A percentile compares a stretch with the other conserved stretches of the same genome.
Conservation (phyloP, 192 early-diverging fungal genomes). For the Mortierella alpina region DNA sequence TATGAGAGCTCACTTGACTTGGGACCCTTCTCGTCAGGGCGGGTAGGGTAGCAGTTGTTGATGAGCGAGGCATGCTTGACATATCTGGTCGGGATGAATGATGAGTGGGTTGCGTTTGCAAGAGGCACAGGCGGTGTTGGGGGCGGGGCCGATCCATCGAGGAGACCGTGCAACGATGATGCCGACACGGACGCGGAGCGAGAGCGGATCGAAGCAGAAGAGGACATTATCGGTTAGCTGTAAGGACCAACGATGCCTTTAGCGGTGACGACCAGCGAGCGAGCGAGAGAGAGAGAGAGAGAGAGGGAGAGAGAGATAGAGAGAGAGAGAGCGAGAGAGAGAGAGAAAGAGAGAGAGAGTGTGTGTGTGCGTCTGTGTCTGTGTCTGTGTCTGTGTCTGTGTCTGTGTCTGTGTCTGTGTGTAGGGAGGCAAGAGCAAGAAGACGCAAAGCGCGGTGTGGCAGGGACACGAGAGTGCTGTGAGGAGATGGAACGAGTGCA, state of each 20-base stretch:
- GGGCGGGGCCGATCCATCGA: not conserved
- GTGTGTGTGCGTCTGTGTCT: not conserved
- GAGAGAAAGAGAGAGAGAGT: not conserved
- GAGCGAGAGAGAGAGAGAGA: not conserved
- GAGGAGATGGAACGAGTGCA: not conserved
- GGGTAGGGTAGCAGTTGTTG: slow-evolving; percentile 77
- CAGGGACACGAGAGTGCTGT: not conserved
- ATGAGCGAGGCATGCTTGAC: slow-evolving; percentile 82
- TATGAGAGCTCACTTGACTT: slow-evolving; percentile 86
- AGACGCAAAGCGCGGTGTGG: not conserved
- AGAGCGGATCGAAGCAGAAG: slow-evolving; percentile 18
- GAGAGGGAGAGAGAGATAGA: not conserved
- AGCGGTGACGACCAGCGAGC: not conserved
- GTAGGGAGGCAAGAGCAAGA: not conserved
- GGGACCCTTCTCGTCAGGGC: slow-evolving; percentile 74
- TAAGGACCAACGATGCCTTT: not conserved
- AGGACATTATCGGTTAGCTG: slow-evolving; percentile 2
- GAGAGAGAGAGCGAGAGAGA: not conserved
- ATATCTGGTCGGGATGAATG: slow-evolving; percentile 62
- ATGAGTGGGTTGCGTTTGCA: slow-evolving; percentile 37
- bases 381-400: not conserved
- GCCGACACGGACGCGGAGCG: slow-evolving; percentile 35
- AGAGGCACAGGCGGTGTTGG: slow-evolving; percentile 13
- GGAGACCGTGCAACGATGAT: slow-evolving; percentile 5
- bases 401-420: not conserved